A percentile compares a stretch with the other conserved stretches of the same genome.
These are phyloP conservation scores for Thalassiosira exigua DNA, from an alignment of 352 stramenopile species.

Conservation along the genomic window DNA sequence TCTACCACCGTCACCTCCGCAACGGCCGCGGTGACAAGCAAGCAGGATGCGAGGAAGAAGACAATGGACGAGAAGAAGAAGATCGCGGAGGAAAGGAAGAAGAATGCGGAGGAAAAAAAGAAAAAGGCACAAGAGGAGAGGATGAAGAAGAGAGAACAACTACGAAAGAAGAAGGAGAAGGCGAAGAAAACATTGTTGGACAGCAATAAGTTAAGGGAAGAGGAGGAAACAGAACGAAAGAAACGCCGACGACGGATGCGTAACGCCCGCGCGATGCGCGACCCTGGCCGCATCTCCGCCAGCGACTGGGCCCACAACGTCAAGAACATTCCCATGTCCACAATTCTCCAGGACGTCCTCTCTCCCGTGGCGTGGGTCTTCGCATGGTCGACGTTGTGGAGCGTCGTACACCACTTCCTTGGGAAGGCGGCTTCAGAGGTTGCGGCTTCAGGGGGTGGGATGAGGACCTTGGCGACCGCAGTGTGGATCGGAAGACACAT, in stretches of 20 bases:
- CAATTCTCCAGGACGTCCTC: slow-evolving; percentile 64
- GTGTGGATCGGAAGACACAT: slow-evolving; percentile 52
- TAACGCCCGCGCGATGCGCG: too few relatives aligned
- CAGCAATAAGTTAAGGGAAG: too few relatives aligned
- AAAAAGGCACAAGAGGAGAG: slow-evolving; percentile 11
- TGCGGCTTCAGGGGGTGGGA: background rate
- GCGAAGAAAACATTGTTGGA: too few relatives aligned
- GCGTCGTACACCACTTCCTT: slow-evolving; percentile 63
- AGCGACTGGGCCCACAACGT: slow-evolving; percentile 82
- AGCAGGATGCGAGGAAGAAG: slow-evolving; percentile 15
- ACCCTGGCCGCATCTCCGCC: slow-evolving; percentile 50
- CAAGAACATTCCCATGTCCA: slow-evolving; percentile 67
- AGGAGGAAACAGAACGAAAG: too few relatives aligned
- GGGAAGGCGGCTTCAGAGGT: slow-evolving; percentile 23
- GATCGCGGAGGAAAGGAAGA: slow-evolving; percentile 16
- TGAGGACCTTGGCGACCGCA: too few relatives aligned
- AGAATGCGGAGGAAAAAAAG: background rate
- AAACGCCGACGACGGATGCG: slow-evolving; percentile 22
- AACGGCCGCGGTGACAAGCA: background rate
- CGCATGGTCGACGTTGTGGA: slow-evolving; percentile 72
- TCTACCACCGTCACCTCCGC: background rate
- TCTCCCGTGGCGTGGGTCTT: slow-evolving; percentile 64
- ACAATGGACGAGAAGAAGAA: slow-evolving; percentile 12
- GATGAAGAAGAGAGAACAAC: too few relatives aligned
- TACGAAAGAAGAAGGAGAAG: too few relatives aligned